Conservation (phyloP, 495 filamentous ascomycete genomes). For the Rusavskia elegans region DNA sequence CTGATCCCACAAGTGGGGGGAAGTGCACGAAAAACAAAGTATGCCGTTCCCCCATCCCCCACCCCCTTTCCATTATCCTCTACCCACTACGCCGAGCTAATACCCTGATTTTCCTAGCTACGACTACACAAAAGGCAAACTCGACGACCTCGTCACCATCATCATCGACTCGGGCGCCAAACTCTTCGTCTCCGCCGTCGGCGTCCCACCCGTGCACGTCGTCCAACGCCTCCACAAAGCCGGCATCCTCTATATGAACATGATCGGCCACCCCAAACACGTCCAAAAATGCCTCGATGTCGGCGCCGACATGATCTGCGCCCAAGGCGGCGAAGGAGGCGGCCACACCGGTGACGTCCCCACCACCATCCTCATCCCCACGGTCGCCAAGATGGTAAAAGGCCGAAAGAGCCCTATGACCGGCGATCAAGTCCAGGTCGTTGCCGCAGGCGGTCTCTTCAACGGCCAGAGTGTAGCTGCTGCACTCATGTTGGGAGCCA, state of each 20-base stretch:
- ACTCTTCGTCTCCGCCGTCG: constrained; percentile 93
- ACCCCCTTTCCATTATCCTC: constrained; percentile 10
- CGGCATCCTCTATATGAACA: constrained; percentile 97
- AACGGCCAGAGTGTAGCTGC: constrained; percentile 86
- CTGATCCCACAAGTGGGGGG: constrained; percentile 90
- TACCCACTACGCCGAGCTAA: constrained; percentile 1
- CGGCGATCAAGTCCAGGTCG: constrained; percentile 69
- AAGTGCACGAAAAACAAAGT: constrained; percentile 89
- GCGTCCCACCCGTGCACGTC: constrained; percentile 74
- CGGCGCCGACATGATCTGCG: constrained; percentile 83
- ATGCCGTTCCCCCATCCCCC: constrained; percentile 16
- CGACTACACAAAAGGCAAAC: constrained; percentile 98
- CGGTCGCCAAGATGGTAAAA: constrained; percentile 69
- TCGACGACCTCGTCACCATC: constrained; percentile 76
- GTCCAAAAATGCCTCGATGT: constrained; percentile 82
- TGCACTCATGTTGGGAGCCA: constrained; percentile 80
- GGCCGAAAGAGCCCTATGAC: constrained; percentile 76
- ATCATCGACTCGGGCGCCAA: constrained; percentile 81
- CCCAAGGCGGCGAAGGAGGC: constrained; percentile 83
- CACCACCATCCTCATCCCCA: constrained; percentile 76
- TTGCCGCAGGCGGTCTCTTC: constrained; percentile 88
- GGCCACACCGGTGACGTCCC: constrained; percentile 87
- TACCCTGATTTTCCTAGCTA: constrained; percentile 41
- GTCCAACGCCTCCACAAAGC: constrained; percentile 78
- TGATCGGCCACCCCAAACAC: constrained; percentile 99